These are phyloP conservation scores for Stephania cephalantha DNA, from an alignment of 164 flowering plant genomes.

Conservation along the genomic window DNA sequence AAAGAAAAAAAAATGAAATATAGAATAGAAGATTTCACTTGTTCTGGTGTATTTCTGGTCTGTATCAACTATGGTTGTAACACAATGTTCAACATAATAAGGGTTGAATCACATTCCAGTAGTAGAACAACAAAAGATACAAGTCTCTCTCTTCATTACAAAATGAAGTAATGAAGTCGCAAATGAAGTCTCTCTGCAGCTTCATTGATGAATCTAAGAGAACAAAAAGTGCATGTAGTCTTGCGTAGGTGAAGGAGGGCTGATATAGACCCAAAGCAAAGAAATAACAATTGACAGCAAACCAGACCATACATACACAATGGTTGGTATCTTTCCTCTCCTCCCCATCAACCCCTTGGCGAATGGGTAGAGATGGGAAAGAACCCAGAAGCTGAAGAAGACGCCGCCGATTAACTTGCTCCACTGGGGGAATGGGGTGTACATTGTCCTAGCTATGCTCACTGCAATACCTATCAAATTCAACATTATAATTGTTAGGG, in stretches of 20 bases:
- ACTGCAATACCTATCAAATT: constrained; percentile 73
- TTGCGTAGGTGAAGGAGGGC: constrained; percentile 53
- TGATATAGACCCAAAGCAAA: constrained; percentile 66
- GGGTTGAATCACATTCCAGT: neutral
- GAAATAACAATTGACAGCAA: constrained; percentile 70
- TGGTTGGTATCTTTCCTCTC: constrained; percentile 78
- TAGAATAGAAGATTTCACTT: no score
- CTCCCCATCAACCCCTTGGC: constrained; percentile 92
- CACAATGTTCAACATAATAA: no score
- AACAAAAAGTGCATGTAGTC: constrained; percentile 34
- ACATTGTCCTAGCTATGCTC: constrained; percentile 66
- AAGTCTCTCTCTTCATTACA: neutral
- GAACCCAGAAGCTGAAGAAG: constrained; percentile 93
- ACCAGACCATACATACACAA: constrained; percentile 88
- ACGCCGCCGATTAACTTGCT: constrained; percentile 89
- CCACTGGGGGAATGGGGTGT: constrained; percentile 84
- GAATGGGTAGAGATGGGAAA: constrained; percentile 83
- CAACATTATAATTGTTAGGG: constrained; percentile 75
- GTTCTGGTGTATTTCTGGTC: no score
- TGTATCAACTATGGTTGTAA: no score
- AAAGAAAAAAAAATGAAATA: no score
- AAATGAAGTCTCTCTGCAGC: neutral
- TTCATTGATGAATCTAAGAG: constrained; percentile 26
- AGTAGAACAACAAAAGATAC: neutral
- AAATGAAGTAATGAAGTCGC: neutral